Conservation (phyloP, 2,329 filamentous ascomycete species). For the Stachybotrys chlorohalonatus region DNA sequence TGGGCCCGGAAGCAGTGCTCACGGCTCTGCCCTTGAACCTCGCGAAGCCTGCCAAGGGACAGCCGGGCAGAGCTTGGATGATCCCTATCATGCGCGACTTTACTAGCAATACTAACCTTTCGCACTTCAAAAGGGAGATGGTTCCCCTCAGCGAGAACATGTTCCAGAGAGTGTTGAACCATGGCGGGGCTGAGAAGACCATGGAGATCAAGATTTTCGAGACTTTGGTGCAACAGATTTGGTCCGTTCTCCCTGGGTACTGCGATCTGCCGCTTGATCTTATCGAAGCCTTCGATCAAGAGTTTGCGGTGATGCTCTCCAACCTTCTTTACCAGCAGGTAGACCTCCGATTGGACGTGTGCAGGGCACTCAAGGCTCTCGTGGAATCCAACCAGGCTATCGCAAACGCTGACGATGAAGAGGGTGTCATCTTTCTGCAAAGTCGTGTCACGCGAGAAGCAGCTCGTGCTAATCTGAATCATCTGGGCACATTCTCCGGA, state of each 20-base stretch:
- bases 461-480: conserved; percentile 72
- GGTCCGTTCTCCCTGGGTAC: conserved; percentile 89
- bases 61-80: conserved; percentile 88
- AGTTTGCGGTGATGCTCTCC: conserved; percentile 81
- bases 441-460: conserved; percentile 66
- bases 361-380: conserved; percentile 73
- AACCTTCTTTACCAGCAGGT: conserved; percentile 91
- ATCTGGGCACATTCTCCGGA: conserved; percentile 69
- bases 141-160: conserved; percentile 83
- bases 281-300: conserved; percentile 67
- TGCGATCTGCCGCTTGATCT: conserved; percentile 86
- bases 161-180: conserved; percentile 80
- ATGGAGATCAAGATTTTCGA: conserved; percentile 98
- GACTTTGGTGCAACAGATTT: conserved; percentile 90
- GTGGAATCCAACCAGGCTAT: conserved; percentile 90
- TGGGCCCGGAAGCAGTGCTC: conserved; percentile 81
- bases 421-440: conserved; percentile 67
- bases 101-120: conserved; percentile 78
- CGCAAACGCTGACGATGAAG: conserved; percentile 50
- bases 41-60: conserved; percentile 61
- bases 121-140: conserved; percentile 78
- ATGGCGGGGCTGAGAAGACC: conserved; percentile 75
- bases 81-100: conserved; percentile 84
- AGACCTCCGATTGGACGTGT: conserved; percentile 78
- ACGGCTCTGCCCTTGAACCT: conserved; percentile 81